Conservation (phyloP, 176 grass and related monocot genomes). For the Cymbopogon citratus region DNA sequence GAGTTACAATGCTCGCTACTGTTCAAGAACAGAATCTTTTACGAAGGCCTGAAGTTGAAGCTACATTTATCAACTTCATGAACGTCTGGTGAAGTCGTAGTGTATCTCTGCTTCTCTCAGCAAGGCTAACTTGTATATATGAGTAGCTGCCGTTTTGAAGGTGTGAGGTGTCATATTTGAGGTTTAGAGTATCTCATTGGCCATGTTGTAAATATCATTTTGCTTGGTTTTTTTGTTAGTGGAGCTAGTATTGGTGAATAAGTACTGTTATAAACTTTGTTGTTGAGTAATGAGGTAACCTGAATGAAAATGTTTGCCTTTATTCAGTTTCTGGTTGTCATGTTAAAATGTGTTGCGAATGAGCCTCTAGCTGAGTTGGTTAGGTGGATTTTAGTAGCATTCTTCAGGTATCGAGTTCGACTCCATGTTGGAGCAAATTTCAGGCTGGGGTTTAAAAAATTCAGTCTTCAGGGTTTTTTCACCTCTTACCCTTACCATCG, state of each 20-base stretch:
- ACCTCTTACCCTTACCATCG: too few relatives aligned
- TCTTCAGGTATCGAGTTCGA: too few relatives aligned
- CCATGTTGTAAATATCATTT: slow-evolving; percentile 25
- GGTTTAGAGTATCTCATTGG: not conserved
- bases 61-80: slow-evolving; percentile 40
- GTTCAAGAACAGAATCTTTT: not conserved
- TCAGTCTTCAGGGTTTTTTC: too few relatives aligned
- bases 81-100: not conserved
- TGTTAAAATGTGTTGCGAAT: not conserved
- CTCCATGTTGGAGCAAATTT: too few relatives aligned
- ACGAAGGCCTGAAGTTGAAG: slow-evolving; percentile 42
- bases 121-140: slow-evolving; percentile 40
- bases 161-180: not conserved
- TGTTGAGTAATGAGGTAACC: slow-evolving; percentile 14
- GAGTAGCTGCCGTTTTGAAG: not conserved
- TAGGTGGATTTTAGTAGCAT: too few relatives aligned
- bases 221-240: not conserved
- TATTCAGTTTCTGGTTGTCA: not conserved
- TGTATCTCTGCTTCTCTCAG: slow-evolving; percentile 21
- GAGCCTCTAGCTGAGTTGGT: too few relatives aligned
- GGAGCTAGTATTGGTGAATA: slow-evolving; percentile 30
- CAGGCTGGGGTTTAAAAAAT: too few relatives aligned
- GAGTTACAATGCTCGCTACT: not conserved
- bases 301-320: slow-evolving; percentile 4
- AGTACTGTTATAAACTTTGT: slow-evolving; percentile 3